Percentiles rank a stretch among this genome's conserved stretches.
Conservation (phyloP, 768 basidiomycete species). For the Russula ochroleuca region DNA sequence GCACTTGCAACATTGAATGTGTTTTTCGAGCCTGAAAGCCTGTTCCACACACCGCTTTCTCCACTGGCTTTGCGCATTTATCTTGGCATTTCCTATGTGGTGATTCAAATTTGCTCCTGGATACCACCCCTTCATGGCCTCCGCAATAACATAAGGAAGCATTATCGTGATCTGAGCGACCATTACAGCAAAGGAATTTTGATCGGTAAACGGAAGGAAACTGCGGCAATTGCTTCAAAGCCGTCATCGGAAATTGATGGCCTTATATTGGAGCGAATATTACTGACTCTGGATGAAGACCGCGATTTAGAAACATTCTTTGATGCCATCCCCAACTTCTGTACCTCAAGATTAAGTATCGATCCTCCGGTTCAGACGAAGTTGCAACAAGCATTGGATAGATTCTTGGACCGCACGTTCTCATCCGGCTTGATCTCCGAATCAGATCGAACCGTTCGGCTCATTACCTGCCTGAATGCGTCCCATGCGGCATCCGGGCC, state of each 20-base stretch:
- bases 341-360: not conserved
- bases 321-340: conserved; percentile 2
- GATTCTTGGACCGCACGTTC: conserved; percentile 3
- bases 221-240: not conserved
- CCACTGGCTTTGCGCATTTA: not conserved
- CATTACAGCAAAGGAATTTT: not conserved
- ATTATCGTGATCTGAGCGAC: not conserved
- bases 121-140: not conserved
- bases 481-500: not conserved
- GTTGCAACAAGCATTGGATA: not conserved
- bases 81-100: not conserved
- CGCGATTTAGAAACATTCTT: conserved; percentile 5
- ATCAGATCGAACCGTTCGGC: not conserved
- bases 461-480: conserved; percentile 1
- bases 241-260: not conserved
- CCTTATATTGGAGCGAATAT: not conserved
- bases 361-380: not conserved
- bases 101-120: not conserved
- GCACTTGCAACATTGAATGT: not conserved
- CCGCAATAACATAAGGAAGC: too few species aligned
- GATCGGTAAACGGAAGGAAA: not conserved
- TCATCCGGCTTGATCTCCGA: not conserved
- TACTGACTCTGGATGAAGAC: not conserved
- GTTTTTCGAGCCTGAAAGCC: too few species aligned
- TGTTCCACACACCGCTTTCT: not conserved